Evolutionary conservation across 129 eudicot species (phyloP).

Genomic region (Flaveria sonorensis): DNA sequence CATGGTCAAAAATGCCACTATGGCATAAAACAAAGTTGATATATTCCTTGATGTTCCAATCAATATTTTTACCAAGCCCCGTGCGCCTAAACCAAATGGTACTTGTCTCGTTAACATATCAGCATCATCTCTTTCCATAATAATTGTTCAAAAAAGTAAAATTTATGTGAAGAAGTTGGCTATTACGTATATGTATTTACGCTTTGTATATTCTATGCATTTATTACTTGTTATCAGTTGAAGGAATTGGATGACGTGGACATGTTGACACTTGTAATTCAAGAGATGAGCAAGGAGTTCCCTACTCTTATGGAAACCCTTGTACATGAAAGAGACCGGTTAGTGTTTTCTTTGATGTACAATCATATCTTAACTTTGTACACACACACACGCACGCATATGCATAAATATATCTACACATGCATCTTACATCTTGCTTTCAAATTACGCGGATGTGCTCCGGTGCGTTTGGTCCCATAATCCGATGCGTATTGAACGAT

Average conservation of each 20-base stretch:
- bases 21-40: conserved; percentile 91
- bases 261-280: conserved; percentile 88
- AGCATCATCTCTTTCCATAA: conserved; percentile 1
- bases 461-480: too few species aligned
- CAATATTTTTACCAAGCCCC: conserved; percentile 79
- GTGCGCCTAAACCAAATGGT: conserved; percentile 70
- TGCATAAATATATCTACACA: background rate
- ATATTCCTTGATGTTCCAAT: conserved; percentile 74
- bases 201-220: background rate
- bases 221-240: conserved; percentile 57
- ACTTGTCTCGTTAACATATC: conserved; percentile 17
- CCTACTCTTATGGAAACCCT: conserved; percentile 97
- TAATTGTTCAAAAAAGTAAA: background rate
- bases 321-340: conserved; percentile 91
- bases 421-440: too few species aligned
- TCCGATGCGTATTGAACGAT: too few species aligned
- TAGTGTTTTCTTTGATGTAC: conserved; percentile 37
- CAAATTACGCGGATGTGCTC: too few species aligned
- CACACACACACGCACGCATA: background rate
- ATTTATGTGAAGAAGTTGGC: background rate
- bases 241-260: conserved; percentile 92
- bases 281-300: conserved; percentile 91
- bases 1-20: conserved; percentile 94
- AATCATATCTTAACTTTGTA: background rate
- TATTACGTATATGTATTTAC: background rate